Conservation (phyloP, 208 protist species). For the Trypanosoma melophagium region DNA sequence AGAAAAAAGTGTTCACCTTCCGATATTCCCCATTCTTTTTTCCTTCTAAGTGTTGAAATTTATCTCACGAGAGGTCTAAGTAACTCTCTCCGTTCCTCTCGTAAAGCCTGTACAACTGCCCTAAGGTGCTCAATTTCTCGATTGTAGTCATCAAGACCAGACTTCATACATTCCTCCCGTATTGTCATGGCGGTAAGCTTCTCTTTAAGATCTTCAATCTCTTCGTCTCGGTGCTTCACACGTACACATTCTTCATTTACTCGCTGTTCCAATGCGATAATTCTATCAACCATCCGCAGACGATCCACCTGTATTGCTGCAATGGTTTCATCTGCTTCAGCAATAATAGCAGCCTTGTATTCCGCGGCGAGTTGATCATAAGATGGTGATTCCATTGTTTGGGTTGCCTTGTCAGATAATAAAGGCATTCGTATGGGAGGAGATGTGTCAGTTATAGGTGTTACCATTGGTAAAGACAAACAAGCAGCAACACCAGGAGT, state of each 20-base stretch:
- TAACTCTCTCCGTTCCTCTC: slow-evolving; percentile 34
- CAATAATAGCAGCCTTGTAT: neutral
- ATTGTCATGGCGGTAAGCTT: slow-evolving; percentile 26
- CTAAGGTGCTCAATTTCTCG: slow-evolving; percentile 31
- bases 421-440: neutral
- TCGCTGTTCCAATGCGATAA: slow-evolving; percentile 25
- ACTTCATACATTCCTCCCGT: slow-evolving; percentile 34
- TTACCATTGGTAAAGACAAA: slow-evolving; percentile 19
- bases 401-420: slow-evolving; percentile 16
- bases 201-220: slow-evolving; percentile 21
- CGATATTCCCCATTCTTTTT: neutral
- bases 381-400: slow-evolving; percentile 8
- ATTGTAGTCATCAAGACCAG: slow-evolving; percentile 28
- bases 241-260: slow-evolving; percentile 19
- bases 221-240: slow-evolving; percentile 15
- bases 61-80: slow-evolving; percentile 18
- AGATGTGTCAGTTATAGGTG: slow-evolving; percentile 4
- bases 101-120: slow-evolving; percentile 24
- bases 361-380: neutral
- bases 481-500: slow-evolving; percentile 6
- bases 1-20: neutral
- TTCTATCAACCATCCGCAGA: slow-evolving; percentile 25
- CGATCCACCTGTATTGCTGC: slow-evolving; percentile 22
- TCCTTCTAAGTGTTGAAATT: neutral
- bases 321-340: slow-evolving; percentile 14